phyloP scores from a whole-genome alignment of 108 stramenopile genomes.

The Cyclostephanos invisitatus region DNA sequence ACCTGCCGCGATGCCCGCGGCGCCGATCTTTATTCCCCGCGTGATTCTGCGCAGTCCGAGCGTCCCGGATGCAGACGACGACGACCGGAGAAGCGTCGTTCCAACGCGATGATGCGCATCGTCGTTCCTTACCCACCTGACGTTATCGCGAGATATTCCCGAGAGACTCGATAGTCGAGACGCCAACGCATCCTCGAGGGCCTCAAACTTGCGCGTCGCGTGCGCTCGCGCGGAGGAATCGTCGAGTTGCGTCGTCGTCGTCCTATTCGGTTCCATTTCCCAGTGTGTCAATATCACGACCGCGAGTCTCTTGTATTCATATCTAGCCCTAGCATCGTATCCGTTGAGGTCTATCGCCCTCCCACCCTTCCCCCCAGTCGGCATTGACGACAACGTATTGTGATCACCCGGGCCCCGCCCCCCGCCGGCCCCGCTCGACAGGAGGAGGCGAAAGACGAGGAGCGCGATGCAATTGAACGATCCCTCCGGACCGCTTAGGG shows the following conservation, averaged over 20 bases:
- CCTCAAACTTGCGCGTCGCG: constrained; percentile 23
- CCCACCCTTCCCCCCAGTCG: no score
- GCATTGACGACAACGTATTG: no score
- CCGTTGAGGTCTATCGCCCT: constrained; percentile 18
- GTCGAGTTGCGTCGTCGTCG: not conserved
- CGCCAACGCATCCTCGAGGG: constrained; percentile 9
- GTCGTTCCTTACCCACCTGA: no score
- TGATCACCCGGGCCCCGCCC: no score
- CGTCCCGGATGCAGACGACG: not conserved
- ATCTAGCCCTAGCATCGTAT: constrained; percentile 12
- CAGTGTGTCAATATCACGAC: constrained; percentile 21
- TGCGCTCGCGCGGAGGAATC: not conserved
- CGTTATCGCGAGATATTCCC: not conserved
- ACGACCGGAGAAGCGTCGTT: not conserved
- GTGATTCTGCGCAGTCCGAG: not conserved
- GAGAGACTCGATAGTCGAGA: not conserved
- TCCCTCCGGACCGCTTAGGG: constrained; percentile 57
- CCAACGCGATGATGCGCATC: not conserved
- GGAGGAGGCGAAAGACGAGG: constrained; percentile 59
- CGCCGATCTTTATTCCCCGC: constrained; percentile 11
- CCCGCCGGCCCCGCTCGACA: constrained; percentile 28
- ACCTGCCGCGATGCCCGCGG: constrained; percentile 15
- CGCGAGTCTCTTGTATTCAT: constrained; percentile 2
- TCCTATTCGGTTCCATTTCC: not conserved
- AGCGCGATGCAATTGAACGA: constrained; percentile 68